Base-by-base conservation (phyloP, 2,329 filamentous ascomycete genomes). In the Penicillium sumatraense region DNA sequence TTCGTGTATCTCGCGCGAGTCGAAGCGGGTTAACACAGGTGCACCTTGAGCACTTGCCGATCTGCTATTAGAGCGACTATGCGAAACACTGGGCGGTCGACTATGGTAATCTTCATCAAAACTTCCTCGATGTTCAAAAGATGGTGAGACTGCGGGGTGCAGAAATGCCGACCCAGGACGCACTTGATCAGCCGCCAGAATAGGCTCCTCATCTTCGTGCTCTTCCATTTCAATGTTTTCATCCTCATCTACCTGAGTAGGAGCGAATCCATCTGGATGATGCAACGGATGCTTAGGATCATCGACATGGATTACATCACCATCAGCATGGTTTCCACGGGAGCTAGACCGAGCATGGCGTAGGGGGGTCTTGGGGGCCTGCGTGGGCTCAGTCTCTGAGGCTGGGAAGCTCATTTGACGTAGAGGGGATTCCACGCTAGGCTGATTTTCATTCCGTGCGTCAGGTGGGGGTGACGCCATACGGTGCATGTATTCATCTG, bases 141-240 rank as follows among this genome's bases (percentile, higher is more conserved):
- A 81, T 11, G 90, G 91, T n/a, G 88, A 89, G 26, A 98, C 84
- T 13, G 93, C 95, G 20, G 95, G 91, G 49, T 90, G 86, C 68
- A 91, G 81, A 62, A 85, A 86, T 53, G 88, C 88, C 13, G 83
- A 82, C 29, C 83, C 83, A 0, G 86, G 84, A 51, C 89, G 85
- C 26, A 96, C 82, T 75, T 98, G 92, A 68, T 98, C 95, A 1
- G 90, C 83, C 7, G 95, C 95, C 48, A 99, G 79, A 60, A 99
- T 96, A 0, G 93, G 93, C 24, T 87, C 86, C 33, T 89, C 85
- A 16, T 84, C 83, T 38, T 82, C 78, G 53, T 81, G 78, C 11
- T 79, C 80, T 53, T 79, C 74, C 33, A 75, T 72, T 31, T 72
- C 70, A 8, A 75, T 74, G 21, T 60, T 49, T 59, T 81, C 74